Evolutionary conservation across 176 grass and related monocot species (phyloP).

Genomic region (Themeda triandra): DNA sequence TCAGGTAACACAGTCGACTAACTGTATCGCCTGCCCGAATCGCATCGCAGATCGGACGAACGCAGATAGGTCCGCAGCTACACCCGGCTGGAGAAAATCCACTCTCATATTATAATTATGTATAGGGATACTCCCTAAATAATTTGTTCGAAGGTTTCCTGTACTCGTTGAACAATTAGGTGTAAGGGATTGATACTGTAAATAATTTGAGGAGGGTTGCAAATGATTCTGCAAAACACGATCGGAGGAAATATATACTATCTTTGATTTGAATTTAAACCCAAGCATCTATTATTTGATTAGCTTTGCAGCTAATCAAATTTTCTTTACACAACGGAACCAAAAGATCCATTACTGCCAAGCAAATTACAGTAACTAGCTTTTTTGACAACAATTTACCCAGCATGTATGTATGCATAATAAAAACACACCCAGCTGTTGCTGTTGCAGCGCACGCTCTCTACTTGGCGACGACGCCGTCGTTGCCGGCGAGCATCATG

Average conservation of each 20-base stretch:
- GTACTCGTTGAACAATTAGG: too few species aligned
- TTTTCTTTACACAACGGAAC: constrained; percentile 14
- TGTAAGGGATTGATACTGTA: too few species aligned
- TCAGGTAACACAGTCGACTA: too few species aligned
- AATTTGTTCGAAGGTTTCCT: too few species aligned
- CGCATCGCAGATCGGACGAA: too few species aligned
- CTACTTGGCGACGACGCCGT: constrained; percentile 61
- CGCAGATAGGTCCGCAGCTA: too few species aligned
- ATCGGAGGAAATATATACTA: neutral
- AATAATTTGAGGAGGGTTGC: neutral
- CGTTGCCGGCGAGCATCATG: constrained; percentile 83
- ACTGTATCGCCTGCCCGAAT: too few species aligned
- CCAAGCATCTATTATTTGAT: constrained; percentile 9
- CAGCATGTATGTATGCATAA: constrained; percentile 14
- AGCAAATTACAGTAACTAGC: constrained; percentile 27
- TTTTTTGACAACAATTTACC: constrained; percentile 26
- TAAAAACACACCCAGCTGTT: neutral
- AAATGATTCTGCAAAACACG: neutral
- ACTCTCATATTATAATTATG: too few species aligned
- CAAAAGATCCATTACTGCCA: neutral
- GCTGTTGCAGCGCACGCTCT: neutral
- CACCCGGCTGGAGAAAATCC: too few species aligned
- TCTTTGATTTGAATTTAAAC: neutral
- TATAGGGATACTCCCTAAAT: too few species aligned
- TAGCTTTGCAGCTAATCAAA: neutral